Evolutionary conservation across 2,329 filamentous ascomycete species (phyloP), one percentile per base, ranked within the genome.

Genomic region (Monilinia fructigena): DNA sequence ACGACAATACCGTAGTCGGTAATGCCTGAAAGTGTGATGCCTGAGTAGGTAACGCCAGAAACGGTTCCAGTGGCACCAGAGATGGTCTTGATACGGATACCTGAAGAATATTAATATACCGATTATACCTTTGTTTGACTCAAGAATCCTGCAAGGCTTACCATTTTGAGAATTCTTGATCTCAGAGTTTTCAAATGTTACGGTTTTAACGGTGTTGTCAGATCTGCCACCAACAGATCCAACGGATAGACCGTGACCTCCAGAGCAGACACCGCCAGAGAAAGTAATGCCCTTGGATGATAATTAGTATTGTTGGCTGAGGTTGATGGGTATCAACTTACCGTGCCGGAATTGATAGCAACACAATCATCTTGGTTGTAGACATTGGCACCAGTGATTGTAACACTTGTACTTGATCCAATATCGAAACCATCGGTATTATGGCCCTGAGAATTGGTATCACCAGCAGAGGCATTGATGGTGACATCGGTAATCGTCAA

Each of bases 341-440:
- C 74, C 12, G 77, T 80, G 64, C 83, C 83, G 0, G 81, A 84
- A 76, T 86, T 86, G 70, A 86, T 75, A 48, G 83, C 84, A 35
- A 86, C 76, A 71, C 84, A 86, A 72, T 86, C 84, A 67, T 86
- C 84, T 76, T 86, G 84, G 75, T 86, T 86, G 73, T 82, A 79
- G 55, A 86, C 78, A 67, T 77, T 80, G 26, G 82, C 81, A 20
- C 80, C 67, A 65, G 77, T 78, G 72, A 86, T 85, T 55, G 77
- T 80, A 42, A 86, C 76, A 40, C 77, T 77, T n/a, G 75, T 77
- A 18, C 77, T 58, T 80, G 55, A 72, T 75, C 63, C 80, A 78
- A 84, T 78, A 68, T 84, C 81, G 68, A 84, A 84, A 11, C 77
- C 82, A 68, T 86, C 84, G 3, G 83, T 86, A 76, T 86, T 86